Evolutionary conservation across 148 eudicot genomes (phyloP), one percentile per base, ranked within the genome.

Genomic region (Vaccinium corymbosum): DNA sequence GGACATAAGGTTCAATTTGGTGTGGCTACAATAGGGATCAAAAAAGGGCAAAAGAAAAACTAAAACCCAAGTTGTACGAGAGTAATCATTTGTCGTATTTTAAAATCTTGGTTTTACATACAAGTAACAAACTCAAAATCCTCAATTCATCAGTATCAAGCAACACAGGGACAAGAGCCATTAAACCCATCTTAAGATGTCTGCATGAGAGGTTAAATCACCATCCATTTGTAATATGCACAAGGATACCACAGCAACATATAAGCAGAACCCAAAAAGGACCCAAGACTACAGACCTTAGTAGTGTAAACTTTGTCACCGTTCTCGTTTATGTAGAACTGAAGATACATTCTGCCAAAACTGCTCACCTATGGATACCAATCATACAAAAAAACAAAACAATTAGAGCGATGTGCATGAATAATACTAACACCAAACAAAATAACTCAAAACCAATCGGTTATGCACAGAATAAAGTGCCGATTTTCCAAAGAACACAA

Each of bases 231-330:
- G 20, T n/a, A 11, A 55, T 27, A 10, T 52, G 13, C 15, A 52
- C 0, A 52, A 11, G 8, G 15, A 52, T 52, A 52, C 11, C 55
- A 8, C 55, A 52, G 13, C 2, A 52, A 13, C 55, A 52, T 52
- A 52, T 52, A 52, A 10, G 11, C 55, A 52, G 3, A 11, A 52
- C 11, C 11, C 11, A 13, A 52, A 13, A 52, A 52, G 55, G 55
- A 52, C 13, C 55, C 11, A 62, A 62, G 0, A 64, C 16, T 14
- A 4, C 53, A 52, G 27, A 96, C 98, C 97, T 93, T 94, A 32
- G 98, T 96, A 79, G 98, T 96, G 93, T 96, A 96, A 85, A 96
- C 98, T 88, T 96, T 96, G 84, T 92, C 94, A 75, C 98, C 98
- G 61, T 96, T 93, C 3, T 96, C 98, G 79, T 96, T 96, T 84